Evolutionary conservation across 2,329 filamentous ascomycete genomes (phyloP).

Genomic region (Didymella sp.): DNA sequence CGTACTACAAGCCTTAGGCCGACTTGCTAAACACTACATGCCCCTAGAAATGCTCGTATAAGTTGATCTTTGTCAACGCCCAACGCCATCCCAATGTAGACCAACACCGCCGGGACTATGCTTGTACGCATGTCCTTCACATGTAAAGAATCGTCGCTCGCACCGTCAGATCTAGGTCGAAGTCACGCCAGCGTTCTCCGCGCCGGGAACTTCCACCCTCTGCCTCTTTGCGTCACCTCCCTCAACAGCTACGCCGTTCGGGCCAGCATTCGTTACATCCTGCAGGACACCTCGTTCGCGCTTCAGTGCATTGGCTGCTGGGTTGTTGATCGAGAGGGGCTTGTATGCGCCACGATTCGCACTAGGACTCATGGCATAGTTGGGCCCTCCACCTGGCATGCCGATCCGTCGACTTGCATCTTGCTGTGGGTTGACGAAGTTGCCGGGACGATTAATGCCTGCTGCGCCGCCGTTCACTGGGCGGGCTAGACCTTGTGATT

Average conservation of each 20-base stretch:
- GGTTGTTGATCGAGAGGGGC: conserved; percentile 48
- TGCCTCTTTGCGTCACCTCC: conserved; percentile 53
- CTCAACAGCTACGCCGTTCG: conserved; percentile 28
- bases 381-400: conserved; percentile 53
- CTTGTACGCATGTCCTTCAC: not conserved
- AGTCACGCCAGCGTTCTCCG: conserved; percentile 29
- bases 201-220: conserved; percentile 42
- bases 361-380: conserved; percentile 51
- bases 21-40: not conserved
- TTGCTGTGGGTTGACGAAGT: conserved; percentile 58
- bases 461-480: conserved; percentile 21
- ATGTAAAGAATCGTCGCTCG: not conserved
- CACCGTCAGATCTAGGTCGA: conserved; percentile 3
- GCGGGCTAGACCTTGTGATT: conserved; percentile 21
- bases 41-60: conserved; percentile 13
- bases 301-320: conserved; percentile 29
- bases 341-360: conserved; percentile 56
- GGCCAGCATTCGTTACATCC: conserved; percentile 56
- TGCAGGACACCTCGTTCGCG: conserved; percentile 49
- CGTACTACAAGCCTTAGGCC: not conserved
- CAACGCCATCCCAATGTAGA: conserved; percentile 5
- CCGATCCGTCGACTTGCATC: conserved; percentile 58
- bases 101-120: conserved; percentile 10
- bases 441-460: conserved; percentile 35
- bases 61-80: not conserved